Percentiles rank a stretch among this genome's conserved stretches.
These are phyloP conservation scores for Ceriops tagal DNA, from an alignment of 345 rosid genomes.

Conservation along the genomic window DNA sequence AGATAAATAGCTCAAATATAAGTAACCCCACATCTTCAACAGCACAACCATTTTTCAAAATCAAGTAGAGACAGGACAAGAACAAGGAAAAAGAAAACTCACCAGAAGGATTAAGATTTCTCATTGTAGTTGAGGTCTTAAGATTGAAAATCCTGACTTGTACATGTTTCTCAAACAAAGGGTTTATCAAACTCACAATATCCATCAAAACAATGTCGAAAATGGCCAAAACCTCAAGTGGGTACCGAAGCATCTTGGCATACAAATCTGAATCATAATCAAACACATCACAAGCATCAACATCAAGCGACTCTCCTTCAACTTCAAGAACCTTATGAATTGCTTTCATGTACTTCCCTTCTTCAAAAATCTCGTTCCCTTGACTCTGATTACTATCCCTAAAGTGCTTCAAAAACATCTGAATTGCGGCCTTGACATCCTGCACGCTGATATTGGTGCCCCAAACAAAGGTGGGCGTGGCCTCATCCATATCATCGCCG, in stretches of 20 bases:
- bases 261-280: slow-evolving; percentile 81
- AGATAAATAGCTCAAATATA: background rate
- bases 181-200: slow-evolving; percentile 66
- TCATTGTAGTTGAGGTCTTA: slow-evolving; percentile 70
- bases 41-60: background rate
- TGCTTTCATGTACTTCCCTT: slow-evolving; percentile 82
- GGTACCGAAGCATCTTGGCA: slow-evolving; percentile 80
- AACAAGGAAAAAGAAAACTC: slow-evolving; percentile 6
- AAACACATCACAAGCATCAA: slow-evolving; percentile 82
- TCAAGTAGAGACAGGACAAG: background rate
- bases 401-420: slow-evolving; percentile 83
- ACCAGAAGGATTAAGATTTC: slow-evolving; percentile 96
- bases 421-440: slow-evolving; percentile 79
- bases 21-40: background rate
- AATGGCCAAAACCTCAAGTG: slow-evolving; percentile 89
- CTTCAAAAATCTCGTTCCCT: slow-evolving; percentile 47
- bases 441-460: slow-evolving; percentile 94
- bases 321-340: slow-evolving; percentile 70
- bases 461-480: slow-evolving; percentile 88
- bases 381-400: slow-evolving; percentile 46
- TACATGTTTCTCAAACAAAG: slow-evolving; percentile 79
- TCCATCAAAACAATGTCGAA: slow-evolving; percentile 95
- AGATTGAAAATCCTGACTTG: slow-evolving; percentile 82
- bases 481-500: slow-evolving; percentile 60
- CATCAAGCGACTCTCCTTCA: slow-evolving; percentile 89